Base-by-base conservation (phyloP, 768 basidiomycete species). In the Leccinum ochraceum region DNA sequence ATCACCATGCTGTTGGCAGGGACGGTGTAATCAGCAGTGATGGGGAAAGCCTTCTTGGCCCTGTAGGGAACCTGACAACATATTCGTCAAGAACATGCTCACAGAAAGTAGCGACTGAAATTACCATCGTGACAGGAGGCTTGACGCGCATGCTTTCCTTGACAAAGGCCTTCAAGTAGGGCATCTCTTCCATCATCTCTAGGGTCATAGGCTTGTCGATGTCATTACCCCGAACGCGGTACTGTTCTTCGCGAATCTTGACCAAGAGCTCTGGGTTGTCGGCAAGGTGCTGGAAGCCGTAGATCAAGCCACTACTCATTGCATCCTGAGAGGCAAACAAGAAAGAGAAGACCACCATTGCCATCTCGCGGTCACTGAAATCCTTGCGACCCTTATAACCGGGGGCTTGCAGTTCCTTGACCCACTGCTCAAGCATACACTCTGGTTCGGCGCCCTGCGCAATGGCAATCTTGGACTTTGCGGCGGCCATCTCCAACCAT, bases 281-380 rank as follows among this genome's bases (percentile, higher is more conserved):
- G 49, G 92, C 92, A 39, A 97, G 82, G 75, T 95, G 93, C 77
- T 99, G 97, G 86, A 98, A 97, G 42, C 87, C 90, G 74, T 93
- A 98, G 69, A 97, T 94, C 68, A 98, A 79, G 54, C 95, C 95
- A 61, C 92, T 94, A 73, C 92, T 93, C 97, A 99, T 98, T 53
- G 97, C 97, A 72, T 99, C 97, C 79, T 97, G 94, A 26, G 88
- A 90, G 2, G 94, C 97, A 69, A 98, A 98, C 57, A 99, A 79
- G 87, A 98, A 98, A 11, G 92, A 94, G 71, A 99, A 88, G 44
- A 99, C 77, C 69, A 97, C 95, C 88, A 97, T 92, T 30, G 92
- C 94, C 86, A 98, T 98, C 77, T 99, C 96, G 66, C 83, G 81
- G 74, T 98, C 90, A 65, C 87, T 90, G 78, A 95, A 98, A 62